A percentile compares a stretch with the other conserved stretches of the same genome.
phyloP scores from a whole-genome alignment of 1,139 yeast species.

The Pichia sp. region DNA sequence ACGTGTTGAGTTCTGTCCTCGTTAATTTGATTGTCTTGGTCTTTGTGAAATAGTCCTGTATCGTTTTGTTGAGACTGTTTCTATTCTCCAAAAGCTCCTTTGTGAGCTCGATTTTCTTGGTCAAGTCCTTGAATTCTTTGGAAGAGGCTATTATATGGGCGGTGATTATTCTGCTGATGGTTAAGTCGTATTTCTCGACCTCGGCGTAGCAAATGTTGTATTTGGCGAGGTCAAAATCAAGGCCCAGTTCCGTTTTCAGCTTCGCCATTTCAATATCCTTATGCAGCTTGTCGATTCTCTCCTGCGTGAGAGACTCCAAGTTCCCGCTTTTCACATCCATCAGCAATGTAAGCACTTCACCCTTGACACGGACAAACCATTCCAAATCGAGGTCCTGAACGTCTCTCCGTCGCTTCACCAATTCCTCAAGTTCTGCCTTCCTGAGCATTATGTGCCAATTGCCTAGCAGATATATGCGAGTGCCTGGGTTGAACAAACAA shows the following conservation, averaged over 20 bases:
- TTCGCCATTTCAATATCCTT: constrained; percentile 19
- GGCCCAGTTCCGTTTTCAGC: constrained; percentile 20
- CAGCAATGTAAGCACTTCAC: constrained; percentile 20
- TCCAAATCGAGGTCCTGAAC: constrained; percentile 30
- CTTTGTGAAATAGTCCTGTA: constrained; percentile 22
- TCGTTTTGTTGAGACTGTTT: constrained; percentile 23
- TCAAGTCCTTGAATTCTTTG: constrained; percentile 21
- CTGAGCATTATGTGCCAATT: constrained; percentile 3
- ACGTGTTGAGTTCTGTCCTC: constrained; percentile 22
- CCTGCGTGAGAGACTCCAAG: constrained; percentile 15
- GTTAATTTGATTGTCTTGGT: constrained; percentile 24
- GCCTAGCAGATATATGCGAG: too few relatives aligned
- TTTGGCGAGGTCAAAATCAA: constrained; percentile 22
- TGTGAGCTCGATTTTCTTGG: constrained; percentile 21
- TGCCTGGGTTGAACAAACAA: too few relatives aligned
- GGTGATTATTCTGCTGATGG: constrained; percentile 20
- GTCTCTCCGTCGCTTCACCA: constrained; percentile 28
- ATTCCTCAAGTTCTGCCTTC: constrained; percentile 19
- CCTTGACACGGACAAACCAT: constrained; percentile 22
- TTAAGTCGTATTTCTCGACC: constrained; percentile 19
- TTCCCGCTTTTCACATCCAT: constrained; percentile 17
- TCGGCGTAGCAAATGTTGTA: constrained; percentile 19
- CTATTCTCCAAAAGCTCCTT: constrained; percentile 24
- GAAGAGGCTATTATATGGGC: constrained; percentile 22
- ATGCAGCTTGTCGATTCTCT: constrained; percentile 18